A percentile compares a stretch with the other conserved stretches of the same genome.
phyloP scores from a whole-genome alignment of 2,329 filamentous ascomycete genomes.

The Cytospora piceae region DNA sequence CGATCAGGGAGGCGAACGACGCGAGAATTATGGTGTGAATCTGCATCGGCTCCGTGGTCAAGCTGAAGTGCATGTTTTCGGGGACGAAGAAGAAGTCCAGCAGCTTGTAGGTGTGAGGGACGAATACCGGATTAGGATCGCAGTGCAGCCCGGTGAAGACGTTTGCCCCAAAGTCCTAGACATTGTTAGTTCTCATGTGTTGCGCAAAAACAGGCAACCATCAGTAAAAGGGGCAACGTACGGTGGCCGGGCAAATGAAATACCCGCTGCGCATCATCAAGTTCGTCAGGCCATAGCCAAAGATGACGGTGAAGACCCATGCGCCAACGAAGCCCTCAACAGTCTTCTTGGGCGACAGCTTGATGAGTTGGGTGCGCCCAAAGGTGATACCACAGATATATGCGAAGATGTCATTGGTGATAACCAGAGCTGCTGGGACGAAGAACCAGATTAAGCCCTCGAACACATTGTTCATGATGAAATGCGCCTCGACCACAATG shows the following conservation, averaged over 20 bases:
- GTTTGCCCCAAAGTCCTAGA: constrained; percentile 84
- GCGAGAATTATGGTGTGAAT: constrained; percentile 89
- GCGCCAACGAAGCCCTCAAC: constrained; percentile 96
- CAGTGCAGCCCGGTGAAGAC: constrained; percentile 89
- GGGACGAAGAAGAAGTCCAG: constrained; percentile 74
- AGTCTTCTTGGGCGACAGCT: constrained; percentile 98
- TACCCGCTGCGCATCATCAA: constrained; percentile 89
- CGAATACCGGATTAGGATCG: constrained; percentile 88
- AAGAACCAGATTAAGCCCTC: constrained; percentile 99
- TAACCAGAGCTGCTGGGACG: constrained; percentile 89
- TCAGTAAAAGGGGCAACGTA: constrained; percentile 43
- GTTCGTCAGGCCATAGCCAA: constrained; percentile 80
- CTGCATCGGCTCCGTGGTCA: constrained; percentile 86
- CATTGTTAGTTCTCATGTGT: constrained; percentile 18
- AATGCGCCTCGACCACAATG: constrained; percentile 96
- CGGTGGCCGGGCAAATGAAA: constrained; percentile 96
- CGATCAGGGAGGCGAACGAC: constrained; percentile 93
- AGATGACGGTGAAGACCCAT: constrained; percentile 92
- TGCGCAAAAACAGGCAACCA: constrained; percentile 21
- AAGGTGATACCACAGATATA: constrained; percentile 98
- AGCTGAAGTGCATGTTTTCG: constrained; percentile 60
- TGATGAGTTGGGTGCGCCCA: constrained; percentile 94
- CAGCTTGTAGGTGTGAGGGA: constrained; percentile 73
- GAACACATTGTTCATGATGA: constrained; percentile 99
- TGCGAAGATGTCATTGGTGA: constrained; percentile 98